Evolutionary conservation across 2,329 filamentous ascomycete species (phyloP).

Genomic region (Shiraia bambusicola): DNA sequence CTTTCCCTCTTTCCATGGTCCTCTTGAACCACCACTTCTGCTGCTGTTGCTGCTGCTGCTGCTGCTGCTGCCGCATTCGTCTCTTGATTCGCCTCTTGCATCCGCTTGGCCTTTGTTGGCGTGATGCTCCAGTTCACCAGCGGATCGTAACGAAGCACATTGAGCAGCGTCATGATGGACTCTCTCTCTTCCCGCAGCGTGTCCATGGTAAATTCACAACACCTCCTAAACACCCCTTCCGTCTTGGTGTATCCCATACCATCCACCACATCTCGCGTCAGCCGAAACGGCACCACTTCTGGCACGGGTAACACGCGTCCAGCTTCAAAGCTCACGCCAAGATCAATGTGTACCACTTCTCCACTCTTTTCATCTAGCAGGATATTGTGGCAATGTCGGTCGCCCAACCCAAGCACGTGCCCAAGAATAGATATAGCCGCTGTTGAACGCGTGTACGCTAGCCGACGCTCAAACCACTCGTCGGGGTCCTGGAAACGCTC

Average conservation of each 20-base stretch:
- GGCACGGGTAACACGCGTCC: constrained; percentile 93
- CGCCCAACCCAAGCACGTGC: constrained; percentile 87
- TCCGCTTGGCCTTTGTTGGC: constrained; percentile 63
- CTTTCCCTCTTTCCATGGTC: constrained; percentile 47
- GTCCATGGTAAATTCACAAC: constrained; percentile 95
- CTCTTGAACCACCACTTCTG: constrained; percentile 32
- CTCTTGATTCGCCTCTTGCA: constrained; percentile 63
- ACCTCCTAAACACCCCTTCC: constrained; percentile 95
- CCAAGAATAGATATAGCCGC: constrained; percentile 95
- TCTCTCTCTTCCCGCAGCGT: constrained; percentile 93
- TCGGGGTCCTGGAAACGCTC: constrained; percentile 92
- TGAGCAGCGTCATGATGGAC: constrained; percentile 97
- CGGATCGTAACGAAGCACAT: constrained; percentile 96
- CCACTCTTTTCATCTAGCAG: constrained; percentile 85
- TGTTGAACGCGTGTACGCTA: constrained; percentile 90
- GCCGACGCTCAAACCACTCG: constrained; percentile 87
- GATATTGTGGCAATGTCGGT: constrained; percentile 96
- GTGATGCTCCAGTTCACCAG: constrained; percentile 94
- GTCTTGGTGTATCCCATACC: constrained; percentile 95
- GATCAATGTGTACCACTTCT: constrained; percentile 94
- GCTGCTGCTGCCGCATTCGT: constrained; percentile 46
- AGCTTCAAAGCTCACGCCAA: constrained; percentile 96
- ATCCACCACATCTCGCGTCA: constrained; percentile 93
- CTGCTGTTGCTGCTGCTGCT: constrained; percentile 8
- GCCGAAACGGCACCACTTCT: constrained; percentile 90